Conservation (phyloP, 345 rosid genomes). For the Linum usitatissimum region DNA sequence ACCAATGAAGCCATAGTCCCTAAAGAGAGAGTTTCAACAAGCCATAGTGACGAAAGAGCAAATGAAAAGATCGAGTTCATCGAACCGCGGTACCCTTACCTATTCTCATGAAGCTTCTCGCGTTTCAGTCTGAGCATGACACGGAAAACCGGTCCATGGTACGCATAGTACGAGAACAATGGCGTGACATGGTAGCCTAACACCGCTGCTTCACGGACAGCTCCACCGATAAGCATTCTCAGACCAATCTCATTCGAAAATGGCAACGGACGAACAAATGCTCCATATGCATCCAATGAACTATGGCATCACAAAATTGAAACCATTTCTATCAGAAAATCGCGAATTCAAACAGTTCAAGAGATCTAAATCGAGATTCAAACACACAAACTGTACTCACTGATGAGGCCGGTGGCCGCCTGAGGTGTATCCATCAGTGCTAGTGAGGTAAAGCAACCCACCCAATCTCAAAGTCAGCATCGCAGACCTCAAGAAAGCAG, state of each 20-base stretch:
- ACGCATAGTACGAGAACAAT: constrained; percentile 73
- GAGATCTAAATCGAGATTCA: too few species aligned
- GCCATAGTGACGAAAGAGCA: constrained; percentile 5
- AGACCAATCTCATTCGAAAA: constrained; percentile 83
- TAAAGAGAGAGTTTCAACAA: constrained; percentile 17
- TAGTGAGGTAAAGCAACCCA: constrained; percentile 73
- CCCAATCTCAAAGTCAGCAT: constrained; percentile 45
- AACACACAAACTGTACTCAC: constrained; percentile 29
- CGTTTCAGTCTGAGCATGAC: constrained; percentile 53
- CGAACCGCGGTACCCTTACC: constrained; percentile 23
- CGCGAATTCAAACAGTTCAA: too few species aligned
- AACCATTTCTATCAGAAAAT: too few species aligned
- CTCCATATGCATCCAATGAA: constrained; percentile 80
- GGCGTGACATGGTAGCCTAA: constrained; percentile 66
- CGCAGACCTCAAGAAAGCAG: constrained; percentile 56
- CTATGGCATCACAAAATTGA: constrained; percentile 19
- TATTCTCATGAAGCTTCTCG: constrained; percentile 47
- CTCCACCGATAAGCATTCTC: constrained; percentile 85
- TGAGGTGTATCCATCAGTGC: constrained; percentile 81
- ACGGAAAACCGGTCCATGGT: constrained; percentile 79
- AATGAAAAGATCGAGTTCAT: not conserved
- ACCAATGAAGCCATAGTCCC: constrained; percentile 75
- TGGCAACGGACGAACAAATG: constrained; percentile 83
- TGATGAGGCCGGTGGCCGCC: constrained; percentile 91
- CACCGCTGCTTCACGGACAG: constrained; percentile 71